A percentile compares a stretch with the other conserved stretches of the same genome.
Conservation (phyloP, 2,329 filamentous ascomycete species). For the Endocalyx cinctus region DNA sequence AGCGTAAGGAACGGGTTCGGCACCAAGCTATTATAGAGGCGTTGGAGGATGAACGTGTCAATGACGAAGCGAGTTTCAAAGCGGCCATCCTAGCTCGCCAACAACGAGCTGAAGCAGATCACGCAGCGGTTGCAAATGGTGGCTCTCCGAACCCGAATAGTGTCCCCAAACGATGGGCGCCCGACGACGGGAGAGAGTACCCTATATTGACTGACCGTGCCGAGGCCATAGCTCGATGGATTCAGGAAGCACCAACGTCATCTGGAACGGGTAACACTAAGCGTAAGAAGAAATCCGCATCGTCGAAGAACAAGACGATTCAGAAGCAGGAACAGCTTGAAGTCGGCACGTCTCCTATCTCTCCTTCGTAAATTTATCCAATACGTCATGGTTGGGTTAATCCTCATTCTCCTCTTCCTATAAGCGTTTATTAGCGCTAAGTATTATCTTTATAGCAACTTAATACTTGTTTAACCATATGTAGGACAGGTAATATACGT, state of each 20-base stretch:
- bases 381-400: too few relatives aligned
- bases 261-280: slow-evolving; percentile 21
- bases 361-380: background rate
- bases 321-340: slow-evolving; percentile 10
- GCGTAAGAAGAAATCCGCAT: slow-evolving; percentile 27
- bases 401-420: too few relatives aligned
- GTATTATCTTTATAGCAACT: too few relatives aligned
- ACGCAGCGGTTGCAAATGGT: slow-evolving; percentile 16
- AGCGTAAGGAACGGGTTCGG: slow-evolving; percentile 55
- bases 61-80: slow-evolving; percentile 62
- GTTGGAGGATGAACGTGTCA: slow-evolving; percentile 61
- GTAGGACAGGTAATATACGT: too few relatives aligned
- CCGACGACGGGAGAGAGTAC: slow-evolving; percentile 64
- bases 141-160: slow-evolving; percentile 17
- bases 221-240: slow-evolving; percentile 64
- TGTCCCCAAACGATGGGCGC: slow-evolving; percentile 51
- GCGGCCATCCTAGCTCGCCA: slow-evolving; percentile 59
- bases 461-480: too few relatives aligned
- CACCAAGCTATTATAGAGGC: slow-evolving; percentile 65
- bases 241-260: slow-evolving; percentile 50
- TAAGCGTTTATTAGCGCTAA: too few relatives aligned
- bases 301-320: slow-evolving; percentile 14
- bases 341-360: slow-evolving; percentile 3
- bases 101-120: slow-evolving; percentile 52
- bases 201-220: slow-evolving; percentile 67